These are phyloP conservation scores for Lodderomyces theae DNA, from an alignment of 1,139 yeast species.

Conservation along the genomic window DNA sequence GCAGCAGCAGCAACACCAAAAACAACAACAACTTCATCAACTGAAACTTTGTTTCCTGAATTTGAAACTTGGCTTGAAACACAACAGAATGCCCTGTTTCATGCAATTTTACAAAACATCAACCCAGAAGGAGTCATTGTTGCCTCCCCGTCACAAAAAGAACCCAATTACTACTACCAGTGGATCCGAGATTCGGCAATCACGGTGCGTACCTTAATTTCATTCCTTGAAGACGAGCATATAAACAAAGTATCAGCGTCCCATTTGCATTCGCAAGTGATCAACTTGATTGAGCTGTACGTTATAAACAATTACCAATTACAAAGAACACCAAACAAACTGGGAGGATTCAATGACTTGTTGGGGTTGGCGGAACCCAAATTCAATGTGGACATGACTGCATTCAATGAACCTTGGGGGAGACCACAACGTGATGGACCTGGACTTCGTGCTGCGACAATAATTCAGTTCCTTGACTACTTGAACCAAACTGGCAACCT, in stretches of 20 bases:
- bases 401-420: slow-evolving; percentile 76
- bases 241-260: slow-evolving; percentile 13
- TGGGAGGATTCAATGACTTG: slow-evolving; percentile 54
- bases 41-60: not conserved
- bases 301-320: slow-evolving; percentile 54
- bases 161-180: slow-evolving; percentile 81
- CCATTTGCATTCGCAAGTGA: slow-evolving; percentile 18
- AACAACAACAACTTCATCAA: not conserved
- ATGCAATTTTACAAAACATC: slow-evolving; percentile 56
- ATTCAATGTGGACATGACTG: slow-evolving; percentile 60
- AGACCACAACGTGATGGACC: slow-evolving; percentile 98
- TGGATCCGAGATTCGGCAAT: slow-evolving; percentile 93
- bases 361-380: slow-evolving; percentile 88
- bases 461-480: slow-evolving; percentile 50
- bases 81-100: slow-evolving; percentile 51
- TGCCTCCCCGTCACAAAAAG: slow-evolving; percentile 71
- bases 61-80: slow-evolving; percentile 57
- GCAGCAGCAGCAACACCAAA: no score
- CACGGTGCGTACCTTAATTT: slow-evolving; percentile 65
- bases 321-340: slow-evolving; percentile 65
- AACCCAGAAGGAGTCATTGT: slow-evolving; percentile 78
- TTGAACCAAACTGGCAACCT: slow-evolving; percentile 19
- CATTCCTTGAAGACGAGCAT: slow-evolving; percentile 43
- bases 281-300: slow-evolving; percentile 52
- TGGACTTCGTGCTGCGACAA: slow-evolving; percentile 69